Conservation (phyloP, 805 yeast genomes). For the Yamadazyma paraphyllophila region DNA sequence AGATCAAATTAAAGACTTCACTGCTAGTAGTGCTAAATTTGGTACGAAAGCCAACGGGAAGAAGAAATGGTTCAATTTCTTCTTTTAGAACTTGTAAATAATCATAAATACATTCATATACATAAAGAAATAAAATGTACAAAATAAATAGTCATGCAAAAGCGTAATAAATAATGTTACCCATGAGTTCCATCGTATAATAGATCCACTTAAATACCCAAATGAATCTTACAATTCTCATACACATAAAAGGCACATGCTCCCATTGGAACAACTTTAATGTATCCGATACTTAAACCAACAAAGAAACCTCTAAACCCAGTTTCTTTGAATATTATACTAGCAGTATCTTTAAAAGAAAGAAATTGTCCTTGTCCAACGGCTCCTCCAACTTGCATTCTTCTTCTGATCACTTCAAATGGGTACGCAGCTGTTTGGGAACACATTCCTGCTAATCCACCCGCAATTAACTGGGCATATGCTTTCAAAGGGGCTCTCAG, state of each 20-base stretch:
- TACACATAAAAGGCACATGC: slow-evolving; percentile 95
- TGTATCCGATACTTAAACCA: slow-evolving; percentile 91
- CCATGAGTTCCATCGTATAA: background rate
- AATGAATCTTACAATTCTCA: slow-evolving; percentile 71
- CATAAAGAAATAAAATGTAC: background rate
- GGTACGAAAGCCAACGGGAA: slow-evolving; percentile 51
- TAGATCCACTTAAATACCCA: slow-evolving; percentile 51
- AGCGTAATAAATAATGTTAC: slow-evolving; percentile 1
- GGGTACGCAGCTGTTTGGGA: slow-evolving; percentile 98
- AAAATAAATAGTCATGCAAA: slow-evolving; percentile 6
- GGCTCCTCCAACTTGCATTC: slow-evolving; percentile 94
- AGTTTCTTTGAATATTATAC: slow-evolving; percentile 61
- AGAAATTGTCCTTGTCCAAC: slow-evolving; percentile 57
- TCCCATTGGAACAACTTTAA: slow-evolving; percentile 95
- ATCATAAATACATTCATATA: slow-evolving; percentile 3
- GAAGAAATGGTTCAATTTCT: slow-evolving; percentile 60
- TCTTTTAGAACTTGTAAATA: slow-evolving; percentile 36
- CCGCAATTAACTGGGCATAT: slow-evolving; percentile 92
- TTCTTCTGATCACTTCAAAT: slow-evolving; percentile 87
- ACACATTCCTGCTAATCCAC: slow-evolving; percentile 92
- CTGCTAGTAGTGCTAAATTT: slow-evolving; percentile 46
- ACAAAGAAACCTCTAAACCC: slow-evolving; percentile 90
- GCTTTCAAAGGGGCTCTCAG: slow-evolving; percentile 68
- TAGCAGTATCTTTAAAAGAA: slow-evolving; percentile 54
- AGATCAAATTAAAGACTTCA: slow-evolving; percentile 35